These are phyloP conservation scores for Aureobasidium sp. DNA, from an alignment of 2,329 filamentous ascomycete species.

Conservation along the genomic window DNA sequence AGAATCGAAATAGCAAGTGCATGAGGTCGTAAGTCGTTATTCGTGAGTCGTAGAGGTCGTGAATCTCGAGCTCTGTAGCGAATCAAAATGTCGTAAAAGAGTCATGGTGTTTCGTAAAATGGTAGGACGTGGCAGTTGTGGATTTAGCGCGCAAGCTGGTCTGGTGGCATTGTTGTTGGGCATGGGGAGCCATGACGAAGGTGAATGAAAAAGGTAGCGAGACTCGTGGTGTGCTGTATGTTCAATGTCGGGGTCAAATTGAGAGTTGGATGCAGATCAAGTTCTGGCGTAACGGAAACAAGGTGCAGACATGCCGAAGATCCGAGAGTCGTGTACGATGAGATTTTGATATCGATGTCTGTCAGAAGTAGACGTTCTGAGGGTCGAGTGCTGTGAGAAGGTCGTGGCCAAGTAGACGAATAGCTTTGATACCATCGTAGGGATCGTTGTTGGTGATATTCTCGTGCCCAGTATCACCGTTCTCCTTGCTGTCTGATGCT, in stretches of 20 bases:
- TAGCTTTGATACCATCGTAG: slow-evolving; percentile 14
- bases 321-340: not conserved
- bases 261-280: not conserved
- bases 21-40: not conserved
- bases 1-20: not conserved
- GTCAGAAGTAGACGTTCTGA: slow-evolving; percentile 19
- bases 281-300: not conserved
- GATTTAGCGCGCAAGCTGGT: not conserved
- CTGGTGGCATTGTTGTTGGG: not conserved
- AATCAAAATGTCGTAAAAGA: not conserved
- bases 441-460: slow-evolving; percentile 19
- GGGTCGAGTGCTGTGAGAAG: slow-evolving; percentile 21
- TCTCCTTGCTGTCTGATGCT: slow-evolving; percentile 16
- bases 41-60: not conserved
- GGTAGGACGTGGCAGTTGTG: not conserved
- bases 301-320: not conserved
- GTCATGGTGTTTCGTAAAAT: not conserved
- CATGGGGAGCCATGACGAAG: not conserved
- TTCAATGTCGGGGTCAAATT: not conserved
- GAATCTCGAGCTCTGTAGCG: not conserved
- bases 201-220: too few species aligned
- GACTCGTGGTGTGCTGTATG: not conserved
- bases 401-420: slow-evolving; percentile 20
- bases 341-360: not conserved
- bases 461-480: slow-evolving; percentile 19